These are phyloP conservation scores for cucumber (Cucumis sativus) DNA, from an alignment of 306 rosid species.

Conservation along the genomic window DNA sequence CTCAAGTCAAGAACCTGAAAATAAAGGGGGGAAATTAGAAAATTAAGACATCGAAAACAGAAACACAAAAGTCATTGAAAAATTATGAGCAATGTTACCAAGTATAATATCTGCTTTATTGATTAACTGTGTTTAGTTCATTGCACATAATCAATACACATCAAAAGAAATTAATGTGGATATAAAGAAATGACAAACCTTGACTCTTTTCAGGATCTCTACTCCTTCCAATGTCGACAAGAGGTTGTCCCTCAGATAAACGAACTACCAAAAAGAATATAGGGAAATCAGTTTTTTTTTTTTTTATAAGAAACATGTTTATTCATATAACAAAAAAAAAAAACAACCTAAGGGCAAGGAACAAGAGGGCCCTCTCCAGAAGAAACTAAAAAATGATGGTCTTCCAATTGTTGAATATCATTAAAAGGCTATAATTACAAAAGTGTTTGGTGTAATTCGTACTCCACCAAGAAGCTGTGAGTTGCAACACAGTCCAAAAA, in stretches of 20 bases:
- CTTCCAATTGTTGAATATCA: no score
- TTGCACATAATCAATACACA: not conserved
- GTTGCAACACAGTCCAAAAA: no score
- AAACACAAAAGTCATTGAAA: not conserved
- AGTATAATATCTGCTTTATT: not conserved
- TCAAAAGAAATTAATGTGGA: not conserved
- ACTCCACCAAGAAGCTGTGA: no score
- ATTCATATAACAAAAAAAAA: no score
- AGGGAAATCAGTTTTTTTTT: constrained; percentile 6
- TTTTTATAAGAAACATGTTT: no score
- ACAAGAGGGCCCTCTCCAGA: no score
- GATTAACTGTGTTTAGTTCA: not conserved
- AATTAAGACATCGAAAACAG: not conserved
- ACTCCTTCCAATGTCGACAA: constrained; percentile 91
- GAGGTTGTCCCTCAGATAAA: constrained; percentile 92
- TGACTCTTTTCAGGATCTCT: constrained; percentile 77
- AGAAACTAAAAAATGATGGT: no score
- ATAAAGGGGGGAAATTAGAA: constrained; percentile 15
- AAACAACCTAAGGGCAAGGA: no score
- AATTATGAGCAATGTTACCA: not conserved
- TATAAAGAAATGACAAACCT: constrained; percentile 36
- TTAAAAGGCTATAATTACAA: no score
- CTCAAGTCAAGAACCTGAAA: constrained; percentile 95
- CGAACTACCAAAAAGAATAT: constrained; percentile 50
- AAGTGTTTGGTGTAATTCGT: no score